phyloP scores from a whole-genome alignment of 768 basidiomycete genomes.

The Auriscalpium vulgare region DNA sequence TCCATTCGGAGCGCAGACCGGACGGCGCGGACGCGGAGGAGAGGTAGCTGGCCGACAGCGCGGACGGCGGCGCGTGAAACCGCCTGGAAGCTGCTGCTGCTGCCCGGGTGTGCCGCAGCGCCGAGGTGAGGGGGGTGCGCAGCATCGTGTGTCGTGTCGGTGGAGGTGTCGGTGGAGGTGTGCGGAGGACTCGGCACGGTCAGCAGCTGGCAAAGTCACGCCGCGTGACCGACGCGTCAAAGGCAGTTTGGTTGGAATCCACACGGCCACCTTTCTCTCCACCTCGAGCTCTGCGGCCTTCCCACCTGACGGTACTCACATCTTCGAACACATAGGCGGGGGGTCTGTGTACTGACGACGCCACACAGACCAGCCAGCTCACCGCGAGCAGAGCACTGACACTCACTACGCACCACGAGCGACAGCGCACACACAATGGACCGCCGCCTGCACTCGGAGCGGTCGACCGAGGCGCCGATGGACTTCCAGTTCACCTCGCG shows the following conservation, averaged over 20 bases:
- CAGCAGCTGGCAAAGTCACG: neutral
- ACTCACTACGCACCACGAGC: neutral
- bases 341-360: no score
- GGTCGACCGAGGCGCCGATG: slow-evolving; percentile 81
- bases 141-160: slow-evolving; percentile 19
- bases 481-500: slow-evolving; percentile 82
- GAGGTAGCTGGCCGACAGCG: neutral
- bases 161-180: neutral
- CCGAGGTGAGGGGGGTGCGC: slow-evolving; percentile 17
- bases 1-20: slow-evolving; percentile 15
- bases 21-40: neutral
- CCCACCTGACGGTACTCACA: neutral
- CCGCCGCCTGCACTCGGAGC: slow-evolving; percentile 20
- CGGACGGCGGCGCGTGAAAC: slow-evolving; percentile 22
- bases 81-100: neutral
- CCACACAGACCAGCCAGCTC: no score
- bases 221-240: slow-evolving; percentile 12
- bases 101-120: neutral
- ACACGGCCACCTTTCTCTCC: neutral
- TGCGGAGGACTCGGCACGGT: neutral
- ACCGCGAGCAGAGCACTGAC: no score
- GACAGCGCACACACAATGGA: neutral
- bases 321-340: neutral
- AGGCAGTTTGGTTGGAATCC: neutral
- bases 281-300: no score